Evolutionary conservation across 2,329 filamentous ascomycete species (phyloP), one percentile per base, ranked within the genome.

Genomic region (Alternaria arbusti): DNA sequence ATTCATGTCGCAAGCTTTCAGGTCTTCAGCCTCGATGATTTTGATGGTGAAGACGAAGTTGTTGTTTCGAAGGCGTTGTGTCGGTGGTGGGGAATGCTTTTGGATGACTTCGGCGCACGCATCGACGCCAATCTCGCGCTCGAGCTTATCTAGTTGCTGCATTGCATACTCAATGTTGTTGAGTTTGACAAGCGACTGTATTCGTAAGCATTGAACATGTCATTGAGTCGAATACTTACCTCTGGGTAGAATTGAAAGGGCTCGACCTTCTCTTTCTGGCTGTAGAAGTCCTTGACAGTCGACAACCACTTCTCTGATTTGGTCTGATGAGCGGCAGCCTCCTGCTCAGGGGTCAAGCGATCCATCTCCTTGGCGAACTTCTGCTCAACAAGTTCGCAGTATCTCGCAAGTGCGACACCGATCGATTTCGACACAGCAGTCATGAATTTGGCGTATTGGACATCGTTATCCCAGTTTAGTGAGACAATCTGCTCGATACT

Each of bases 11-110:
- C 96, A 98, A n/a, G 96, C 93, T 81, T 98, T 98, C 71, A 99
- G 85, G 74, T 99, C 96, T 81, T 99, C 96, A 9, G 93, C 96
- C 81, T 99, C 96, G 25, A 99, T 94, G 63, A 99, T 94, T 82
- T 99, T 99, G 82, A 99, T 94, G 1, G 96, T 98, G 81, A 99
- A 99, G 59, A 97, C 94, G 78, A 97, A 98, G 77, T 96, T 97
- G 66, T 89, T 91, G 72, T 89, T 91, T 71, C 89, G 89, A 60
- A 87, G 85, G 74, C 86, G 86, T 64, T 89, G 87, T n/a, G 89
- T 89, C 57, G 88, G 85, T 1, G 92, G 90, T 9, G 92, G 92
- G 25, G 92, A 88, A 66, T 91, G 85, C 72, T 87, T 89, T 50
- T 90, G 89, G 54, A 99, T 88, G 15, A 97, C 88, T 55, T 91